A percentile compares a stretch with the other conserved stretches of the same genome.
Conservation (phyloP, 2,329 filamentous ascomycete genomes). For the Sphaceloma murrayae region DNA sequence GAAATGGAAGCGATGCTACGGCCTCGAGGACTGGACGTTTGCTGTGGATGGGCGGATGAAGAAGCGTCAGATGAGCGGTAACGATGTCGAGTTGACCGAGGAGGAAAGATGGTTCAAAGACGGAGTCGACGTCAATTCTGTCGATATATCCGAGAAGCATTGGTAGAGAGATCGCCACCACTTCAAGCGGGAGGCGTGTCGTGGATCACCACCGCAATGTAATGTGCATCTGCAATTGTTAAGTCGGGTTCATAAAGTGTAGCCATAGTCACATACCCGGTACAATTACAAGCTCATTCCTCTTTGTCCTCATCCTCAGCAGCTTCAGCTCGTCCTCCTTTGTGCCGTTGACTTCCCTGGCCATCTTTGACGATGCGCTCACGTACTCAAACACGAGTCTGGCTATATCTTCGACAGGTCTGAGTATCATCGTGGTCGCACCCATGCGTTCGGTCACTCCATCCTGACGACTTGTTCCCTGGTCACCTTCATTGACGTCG, state of each 20-base stretch:
- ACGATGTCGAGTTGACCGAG: conserved; percentile 52
- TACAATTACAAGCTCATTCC: conserved; percentile 75
- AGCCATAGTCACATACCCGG: conserved; percentile 43
- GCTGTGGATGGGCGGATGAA: conserved; percentile 59
- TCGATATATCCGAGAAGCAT: conserved; percentile 57
- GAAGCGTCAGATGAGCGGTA: conserved; percentile 63
- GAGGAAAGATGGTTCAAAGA: conserved; percentile 60
- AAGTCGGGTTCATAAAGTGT: background rate
- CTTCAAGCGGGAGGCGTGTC: conserved; percentile 63
- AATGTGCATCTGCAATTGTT: conserved; percentile 52
- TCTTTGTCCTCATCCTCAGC: conserved; percentile 68
- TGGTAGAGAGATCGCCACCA: conserved; percentile 44
- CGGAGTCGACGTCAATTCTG: conserved; percentile 57
- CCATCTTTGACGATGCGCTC: conserved; percentile 56
- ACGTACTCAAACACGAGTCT: conserved; percentile 68
- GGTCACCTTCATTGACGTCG: conserved; percentile 40
- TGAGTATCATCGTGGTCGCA: conserved; percentile 34
- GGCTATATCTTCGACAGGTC: conserved; percentile 62
- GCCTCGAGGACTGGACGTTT: conserved; percentile 73
- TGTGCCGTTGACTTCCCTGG: conserved; percentile 59
- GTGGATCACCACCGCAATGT: conserved; percentile 68
- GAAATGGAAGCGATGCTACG: conserved; percentile 81
- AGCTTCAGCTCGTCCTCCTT: conserved; percentile 74
- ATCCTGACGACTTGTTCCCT: conserved; percentile 19
- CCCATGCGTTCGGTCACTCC: conserved; percentile 21